These are phyloP conservation scores for Xerocomellus amylosporus DNA, from an alignment of 768 basidiomycete genomes.

Conservation along the genomic window DNA sequence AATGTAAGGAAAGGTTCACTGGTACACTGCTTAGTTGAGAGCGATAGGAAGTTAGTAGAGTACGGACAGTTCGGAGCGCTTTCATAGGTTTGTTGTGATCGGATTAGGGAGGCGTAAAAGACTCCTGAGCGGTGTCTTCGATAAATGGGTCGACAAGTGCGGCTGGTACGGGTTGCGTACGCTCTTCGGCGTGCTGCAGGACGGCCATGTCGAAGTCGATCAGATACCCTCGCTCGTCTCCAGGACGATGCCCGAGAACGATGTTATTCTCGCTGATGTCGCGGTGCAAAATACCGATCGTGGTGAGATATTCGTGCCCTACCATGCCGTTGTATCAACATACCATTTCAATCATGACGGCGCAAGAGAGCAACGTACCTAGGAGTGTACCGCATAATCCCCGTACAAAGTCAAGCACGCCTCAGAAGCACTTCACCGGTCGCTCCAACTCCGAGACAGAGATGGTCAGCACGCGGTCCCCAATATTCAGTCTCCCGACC, in stretches of 20 bases:
- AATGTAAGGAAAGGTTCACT: slow-evolving; percentile 1
- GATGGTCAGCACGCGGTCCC: neutral
- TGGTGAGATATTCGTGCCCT: slow-evolving; percentile 11
- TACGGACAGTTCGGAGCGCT: neutral
- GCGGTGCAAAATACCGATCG: slow-evolving; percentile 27
- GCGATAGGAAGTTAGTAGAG: neutral
- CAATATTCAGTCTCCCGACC: neutral
- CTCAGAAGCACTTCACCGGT: slow-evolving; percentile 9
- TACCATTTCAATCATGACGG: neutral
- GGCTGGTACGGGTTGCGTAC: too few species aligned
- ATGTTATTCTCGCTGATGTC: slow-evolving; percentile 37
- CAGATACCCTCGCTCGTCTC: slow-evolving; percentile 11
- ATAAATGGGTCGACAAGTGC: neutral
- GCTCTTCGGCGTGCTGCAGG: too few species aligned
- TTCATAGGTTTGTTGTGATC: neutral
- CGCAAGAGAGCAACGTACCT: neutral
- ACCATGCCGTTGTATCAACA: neutral
- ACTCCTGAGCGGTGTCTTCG: neutral
- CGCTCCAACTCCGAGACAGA: neutral
- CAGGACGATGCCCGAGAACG: slow-evolving; percentile 18
- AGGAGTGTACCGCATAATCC: slow-evolving; percentile 8
- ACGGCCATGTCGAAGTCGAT: too few species aligned
- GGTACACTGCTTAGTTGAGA: neutral
- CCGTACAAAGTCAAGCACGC: slow-evolving; percentile 13
- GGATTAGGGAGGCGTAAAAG: neutral